A percentile compares a stretch with the other conserved stretches of the same genome.
These are phyloP conservation scores for Sugiyamaella novakii DNA, from an alignment of 1,139 yeast genomes.

Conservation along the genomic window DNA sequence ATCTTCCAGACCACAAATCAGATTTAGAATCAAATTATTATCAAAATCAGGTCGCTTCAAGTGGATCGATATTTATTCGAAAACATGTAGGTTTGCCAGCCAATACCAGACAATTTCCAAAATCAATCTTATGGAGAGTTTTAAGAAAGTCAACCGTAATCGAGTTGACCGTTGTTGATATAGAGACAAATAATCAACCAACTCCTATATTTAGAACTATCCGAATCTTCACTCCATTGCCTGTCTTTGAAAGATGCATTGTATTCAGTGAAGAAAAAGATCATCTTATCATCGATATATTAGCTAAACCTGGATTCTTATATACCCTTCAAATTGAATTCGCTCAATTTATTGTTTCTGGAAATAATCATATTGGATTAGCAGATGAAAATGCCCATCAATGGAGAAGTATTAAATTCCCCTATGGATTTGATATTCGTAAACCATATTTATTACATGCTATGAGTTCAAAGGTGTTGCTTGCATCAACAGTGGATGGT, in stretches of 20 bases:
- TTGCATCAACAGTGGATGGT: slow-evolving; percentile 73
- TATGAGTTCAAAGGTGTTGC: slow-evolving; percentile 47
- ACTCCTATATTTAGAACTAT: slow-evolving; percentile 27
- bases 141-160: slow-evolving; percentile 28
- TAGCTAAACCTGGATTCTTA: slow-evolving; percentile 34
- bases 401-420: slow-evolving; percentile 44
- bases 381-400: slow-evolving; percentile 27
- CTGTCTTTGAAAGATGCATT: slow-evolving; percentile 31
- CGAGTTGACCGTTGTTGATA: slow-evolving; percentile 33
- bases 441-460: slow-evolving; percentile 59
- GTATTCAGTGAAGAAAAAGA: slow-evolving; percentile 30
- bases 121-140: slow-evolving; percentile 32
- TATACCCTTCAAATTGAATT: slow-evolving; percentile 33
- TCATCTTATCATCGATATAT: slow-evolving; percentile 33
- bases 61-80: slow-evolving; percentile 27
- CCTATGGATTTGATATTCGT: slow-evolving; percentile 74
- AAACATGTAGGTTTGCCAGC: slow-evolving; percentile 9
- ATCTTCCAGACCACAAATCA: slow-evolving; percentile 9
- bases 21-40: slow-evolving; percentile 32
- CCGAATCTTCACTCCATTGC: slow-evolving; percentile 30
- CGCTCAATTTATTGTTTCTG: slow-evolving; percentile 24
- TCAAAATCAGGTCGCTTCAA: slow-evolving; percentile 33
- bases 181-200: slow-evolving; percentile 15
- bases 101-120: slow-evolving; percentile 13
- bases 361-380: slow-evolving; percentile 15